A percentile compares a stretch with the other conserved stretches of the same genome.
These are phyloP conservation scores for Mycena chlorophos DNA, from an alignment of 768 basidiomycete species.

Conservation along the genomic window DNA sequence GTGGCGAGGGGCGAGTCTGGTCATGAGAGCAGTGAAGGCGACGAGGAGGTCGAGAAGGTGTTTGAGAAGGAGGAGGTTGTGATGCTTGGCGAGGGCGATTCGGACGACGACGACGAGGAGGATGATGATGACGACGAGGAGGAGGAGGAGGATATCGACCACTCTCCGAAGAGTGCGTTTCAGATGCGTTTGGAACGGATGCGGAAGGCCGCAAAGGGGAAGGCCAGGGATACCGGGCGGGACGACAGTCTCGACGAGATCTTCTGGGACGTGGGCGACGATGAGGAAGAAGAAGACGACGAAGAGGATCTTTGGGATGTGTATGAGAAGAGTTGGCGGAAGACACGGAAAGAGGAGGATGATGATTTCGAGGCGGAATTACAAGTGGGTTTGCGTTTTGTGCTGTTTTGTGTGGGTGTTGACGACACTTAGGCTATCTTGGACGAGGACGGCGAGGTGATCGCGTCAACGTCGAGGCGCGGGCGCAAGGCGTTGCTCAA, in stretches of 20 bases:
- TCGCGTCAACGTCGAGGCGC: slow-evolving; percentile 47
- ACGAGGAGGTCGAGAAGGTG: slow-evolving; percentile 26
- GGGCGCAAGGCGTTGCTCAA: slow-evolving; percentile 57
- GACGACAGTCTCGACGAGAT: slow-evolving; percentile 25
- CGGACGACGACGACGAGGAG: slow-evolving; percentile 38
- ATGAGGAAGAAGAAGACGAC: slow-evolving; percentile 40
- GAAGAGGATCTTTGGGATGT: slow-evolving; percentile 32
- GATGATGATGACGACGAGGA: slow-evolving; percentile 38
- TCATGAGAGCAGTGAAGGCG: slow-evolving; percentile 19
- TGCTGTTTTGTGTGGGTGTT: background rate
- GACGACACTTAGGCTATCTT: slow-evolving; percentile 50
- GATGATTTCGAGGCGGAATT: slow-evolving; percentile 42
- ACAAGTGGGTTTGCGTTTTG: slow-evolving; percentile 42
- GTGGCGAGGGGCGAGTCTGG: slow-evolving; percentile 2
- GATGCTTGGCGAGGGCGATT: slow-evolving; percentile 41
- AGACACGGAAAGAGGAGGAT: slow-evolving; percentile 28
- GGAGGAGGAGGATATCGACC: slow-evolving; percentile 33
- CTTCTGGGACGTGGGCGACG: slow-evolving; percentile 30
- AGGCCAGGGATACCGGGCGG: slow-evolving; percentile 21
- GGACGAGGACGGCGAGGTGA: slow-evolving; percentile 56
- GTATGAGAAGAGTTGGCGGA: no score
- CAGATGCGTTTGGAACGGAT: slow-evolving; percentile 44
- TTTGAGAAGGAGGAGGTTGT: slow-evolving; percentile 42
- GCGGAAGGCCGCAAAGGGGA: slow-evolving; percentile 31
- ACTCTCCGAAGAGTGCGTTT: slow-evolving; percentile 46